Evolutionary conservation across 306 rosid genomes (phyloP).

Genomic region (Casuarina equisetifolia): DNA sequence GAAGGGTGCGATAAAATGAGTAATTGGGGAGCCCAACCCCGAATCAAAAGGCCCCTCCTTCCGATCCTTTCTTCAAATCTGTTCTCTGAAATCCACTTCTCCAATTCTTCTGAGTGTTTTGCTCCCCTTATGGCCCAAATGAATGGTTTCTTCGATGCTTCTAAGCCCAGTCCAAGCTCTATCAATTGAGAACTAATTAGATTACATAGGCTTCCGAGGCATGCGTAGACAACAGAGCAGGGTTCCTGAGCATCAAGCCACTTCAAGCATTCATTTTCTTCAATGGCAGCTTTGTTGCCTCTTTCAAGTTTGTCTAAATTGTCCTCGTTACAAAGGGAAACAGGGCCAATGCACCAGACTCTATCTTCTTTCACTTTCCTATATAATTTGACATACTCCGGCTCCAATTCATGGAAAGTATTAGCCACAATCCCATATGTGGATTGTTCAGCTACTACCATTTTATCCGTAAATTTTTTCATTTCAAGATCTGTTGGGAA

Average conservation of each 20-base stretch:
- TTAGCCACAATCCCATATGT: slow-evolving; percentile 32
- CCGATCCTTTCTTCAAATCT: slow-evolving; percentile 45
- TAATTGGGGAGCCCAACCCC: slow-evolving; percentile 69
- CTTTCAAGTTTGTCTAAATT: slow-evolving; percentile 49
- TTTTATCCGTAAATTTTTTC: neutral
- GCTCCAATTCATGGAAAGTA: slow-evolving; percentile 45
- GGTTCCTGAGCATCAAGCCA: slow-evolving; percentile 53
- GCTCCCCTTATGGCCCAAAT: slow-evolving; percentile 31
- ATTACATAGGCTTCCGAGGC: slow-evolving; percentile 44
- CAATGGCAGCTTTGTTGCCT: slow-evolving; percentile 42
- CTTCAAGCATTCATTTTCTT: slow-evolving; percentile 23
- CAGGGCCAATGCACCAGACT: slow-evolving; percentile 57
- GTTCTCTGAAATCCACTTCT: slow-evolving; percentile 35
- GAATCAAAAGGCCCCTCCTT: slow-evolving; percentile 33
- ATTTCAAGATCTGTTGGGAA: neutral
- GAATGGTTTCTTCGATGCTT: slow-evolving; percentile 35
- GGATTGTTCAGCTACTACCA: neutral
- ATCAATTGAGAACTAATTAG: slow-evolving; percentile 18
- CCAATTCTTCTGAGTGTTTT: slow-evolving; percentile 22
- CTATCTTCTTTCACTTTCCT: slow-evolving; percentile 36
- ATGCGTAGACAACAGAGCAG: slow-evolving; percentile 49
- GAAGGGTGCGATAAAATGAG: slow-evolving; percentile 50
- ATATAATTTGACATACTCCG: slow-evolving; percentile 37
- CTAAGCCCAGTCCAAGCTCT: slow-evolving; percentile 42
- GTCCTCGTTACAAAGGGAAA: slow-evolving; percentile 37